A percentile compares a stretch with the other conserved stretches of the same genome.
phyloP scores from a whole-genome alignment of 2,329 filamentous ascomycete species.

The Aureobasidium vineae region DNA sequence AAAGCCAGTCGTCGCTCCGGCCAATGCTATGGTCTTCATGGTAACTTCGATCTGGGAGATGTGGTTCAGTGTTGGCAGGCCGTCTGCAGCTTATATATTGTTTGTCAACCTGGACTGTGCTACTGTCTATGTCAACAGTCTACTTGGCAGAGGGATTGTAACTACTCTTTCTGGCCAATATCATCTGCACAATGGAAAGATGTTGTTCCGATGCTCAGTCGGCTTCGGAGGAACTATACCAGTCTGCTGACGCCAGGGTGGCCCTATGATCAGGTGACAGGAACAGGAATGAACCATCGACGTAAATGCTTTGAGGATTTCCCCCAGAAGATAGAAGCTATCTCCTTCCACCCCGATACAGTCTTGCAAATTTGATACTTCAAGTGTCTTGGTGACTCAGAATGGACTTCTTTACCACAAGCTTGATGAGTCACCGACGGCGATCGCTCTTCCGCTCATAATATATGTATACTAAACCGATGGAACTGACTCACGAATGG shows the following conservation, averaged over 20 bases:
- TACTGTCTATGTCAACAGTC: not conserved
- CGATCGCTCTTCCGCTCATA: too few species aligned
- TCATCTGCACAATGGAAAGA: not conserved
- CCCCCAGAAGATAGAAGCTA: too few species aligned
- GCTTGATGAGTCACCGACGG: too few species aligned
- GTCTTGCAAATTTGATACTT: too few species aligned
- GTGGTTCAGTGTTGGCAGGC: not conserved
- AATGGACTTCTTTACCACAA: too few species aligned
- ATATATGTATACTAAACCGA: too few species aligned
- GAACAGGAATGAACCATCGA: too few species aligned
- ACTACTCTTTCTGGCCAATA: not conserved
- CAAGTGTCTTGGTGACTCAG: too few species aligned
- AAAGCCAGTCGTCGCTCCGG: constrained; percentile 35
- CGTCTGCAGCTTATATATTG: not conserved
- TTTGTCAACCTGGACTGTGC: not conserved
- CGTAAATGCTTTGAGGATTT: too few species aligned
- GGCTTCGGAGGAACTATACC: not conserved
- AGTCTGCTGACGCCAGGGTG: not conserved
- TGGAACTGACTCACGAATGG: too few species aligned
- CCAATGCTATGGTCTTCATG: constrained; percentile 35
- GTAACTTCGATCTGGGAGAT: not conserved
- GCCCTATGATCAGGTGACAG: not conserved
- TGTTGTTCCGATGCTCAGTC: not conserved
- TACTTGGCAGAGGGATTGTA: not conserved
- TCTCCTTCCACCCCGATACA: too few species aligned